A percentile compares a stretch with the other conserved stretches of the same genome.
These are phyloP conservation scores for Blastobotrys mokoenaii DNA, from an alignment of 805 yeast genomes.

Conservation along the genomic window DNA sequence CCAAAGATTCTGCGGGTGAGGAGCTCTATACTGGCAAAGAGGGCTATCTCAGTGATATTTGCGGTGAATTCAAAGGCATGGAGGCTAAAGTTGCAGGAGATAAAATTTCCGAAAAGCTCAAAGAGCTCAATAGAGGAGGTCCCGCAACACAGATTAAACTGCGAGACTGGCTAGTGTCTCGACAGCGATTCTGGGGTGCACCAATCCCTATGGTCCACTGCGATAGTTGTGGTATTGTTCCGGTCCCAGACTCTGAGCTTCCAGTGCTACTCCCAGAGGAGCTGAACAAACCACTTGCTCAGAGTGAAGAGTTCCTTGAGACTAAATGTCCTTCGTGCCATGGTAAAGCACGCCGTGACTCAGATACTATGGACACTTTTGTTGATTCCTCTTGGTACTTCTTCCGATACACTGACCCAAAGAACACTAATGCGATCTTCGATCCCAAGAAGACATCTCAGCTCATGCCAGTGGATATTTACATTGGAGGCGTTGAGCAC, in stretches of 20 bases:
- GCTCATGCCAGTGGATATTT: conserved; percentile 77
- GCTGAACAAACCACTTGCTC: conserved; percentile 59
- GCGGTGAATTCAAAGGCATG: conserved; percentile 46
- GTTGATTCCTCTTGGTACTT: conserved; percentile 98
- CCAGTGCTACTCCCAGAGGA: conserved; percentile 73
- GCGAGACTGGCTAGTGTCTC: conserved; percentile 89
- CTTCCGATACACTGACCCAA: conserved; percentile 72
- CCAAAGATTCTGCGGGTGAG: not conserved
- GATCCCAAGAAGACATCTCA: conserved; percentile 38
- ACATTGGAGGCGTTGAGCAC: conserved; percentile 94
- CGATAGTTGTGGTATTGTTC: conserved; percentile 74
- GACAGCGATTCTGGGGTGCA: conserved; percentile 98
- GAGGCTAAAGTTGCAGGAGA: conserved; percentile 42
- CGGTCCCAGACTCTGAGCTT: conserved; percentile 80
- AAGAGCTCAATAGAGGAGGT: conserved; percentile 5
- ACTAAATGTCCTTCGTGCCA: conserved; percentile 74
- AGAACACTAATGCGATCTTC: conserved; percentile 52
- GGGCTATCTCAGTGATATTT: conserved; percentile 42
- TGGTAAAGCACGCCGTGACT: conserved; percentile 68
- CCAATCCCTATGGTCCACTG: conserved; percentile 96
- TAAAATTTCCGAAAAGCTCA: conserved; percentile 38
- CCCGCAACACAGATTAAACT: conserved; percentile 50
- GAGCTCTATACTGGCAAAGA: conserved; percentile 28
- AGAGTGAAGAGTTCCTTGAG: conserved; percentile 58
- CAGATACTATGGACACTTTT: conserved; percentile 98